These are phyloP conservation scores for Termitomyces sp. DNA, from an alignment of 768 basidiomycete species.

Conservation along the genomic window DNA sequence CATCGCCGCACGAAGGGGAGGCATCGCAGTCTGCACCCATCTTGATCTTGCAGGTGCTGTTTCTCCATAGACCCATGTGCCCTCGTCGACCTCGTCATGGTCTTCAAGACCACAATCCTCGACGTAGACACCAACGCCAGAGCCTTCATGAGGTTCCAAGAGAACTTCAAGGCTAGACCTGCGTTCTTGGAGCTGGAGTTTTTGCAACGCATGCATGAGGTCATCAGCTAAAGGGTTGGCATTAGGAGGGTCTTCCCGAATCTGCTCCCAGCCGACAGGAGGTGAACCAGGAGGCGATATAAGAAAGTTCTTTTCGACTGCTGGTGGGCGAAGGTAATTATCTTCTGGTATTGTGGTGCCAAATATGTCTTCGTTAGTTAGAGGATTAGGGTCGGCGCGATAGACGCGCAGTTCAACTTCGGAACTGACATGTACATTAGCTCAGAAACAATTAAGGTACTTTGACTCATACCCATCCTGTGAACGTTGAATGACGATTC, in stretches of 20 bases:
- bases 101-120: constrained; percentile 57
- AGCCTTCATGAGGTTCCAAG: constrained; percentile 61
- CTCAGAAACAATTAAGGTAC: constrained; percentile 4
- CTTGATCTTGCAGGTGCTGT: constrained; percentile 44
- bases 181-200: constrained; percentile 53
- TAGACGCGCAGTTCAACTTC: constrained; percentile 59
- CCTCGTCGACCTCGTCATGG: constrained; percentile 35
- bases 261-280: constrained; percentile 93
- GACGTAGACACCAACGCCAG: constrained; percentile 74
- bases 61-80: constrained; percentile 63
- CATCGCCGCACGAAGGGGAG: constrained; percentile 35
- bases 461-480: constrained; percentile 41
- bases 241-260: constrained; percentile 90
- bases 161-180: constrained; percentile 47
- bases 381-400: constrained; percentile 66
- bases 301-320: constrained; percentile 87
- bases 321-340: constrained; percentile 73
- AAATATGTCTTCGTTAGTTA: constrained; percentile 31
- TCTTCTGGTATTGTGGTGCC: constrained; percentile 28
- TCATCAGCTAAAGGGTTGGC: constrained; percentile 79
- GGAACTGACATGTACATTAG: constrained; percentile 27
- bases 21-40: constrained; percentile 55
- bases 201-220: constrained; percentile 71
- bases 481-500: constrained; percentile 50
- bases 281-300: constrained; percentile 98